Conservation (phyloP, 352 stramenopile species). For the Phytophthora citrophthora region DNA sequence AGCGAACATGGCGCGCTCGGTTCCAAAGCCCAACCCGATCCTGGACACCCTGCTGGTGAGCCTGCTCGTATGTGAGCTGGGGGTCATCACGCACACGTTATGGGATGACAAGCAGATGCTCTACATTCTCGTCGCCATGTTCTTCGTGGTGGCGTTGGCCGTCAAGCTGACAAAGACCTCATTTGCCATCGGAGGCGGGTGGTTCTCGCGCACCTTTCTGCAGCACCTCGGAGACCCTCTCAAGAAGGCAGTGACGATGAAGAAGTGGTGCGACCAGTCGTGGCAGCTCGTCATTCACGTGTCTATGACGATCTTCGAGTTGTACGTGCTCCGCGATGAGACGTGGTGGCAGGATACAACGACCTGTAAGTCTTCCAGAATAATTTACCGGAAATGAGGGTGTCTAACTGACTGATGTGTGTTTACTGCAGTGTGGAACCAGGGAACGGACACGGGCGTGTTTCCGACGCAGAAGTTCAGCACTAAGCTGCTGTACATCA, state of each 20-base stretch:
- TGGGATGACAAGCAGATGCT: slow-evolving; percentile 77
- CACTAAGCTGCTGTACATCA: slow-evolving; percentile 86
- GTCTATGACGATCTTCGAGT: slow-evolving; percentile 86
- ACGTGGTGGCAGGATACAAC: slow-evolving; percentile 89
- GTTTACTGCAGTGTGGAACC: slow-evolving; percentile 70
- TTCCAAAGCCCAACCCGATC: slow-evolving; percentile 71
- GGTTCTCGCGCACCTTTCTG: slow-evolving; percentile 82
- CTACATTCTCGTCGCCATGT: slow-evolving; percentile 61
- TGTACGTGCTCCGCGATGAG: slow-evolving; percentile 81
- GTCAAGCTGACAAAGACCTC: slow-evolving; percentile 72
- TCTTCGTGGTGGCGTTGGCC: slow-evolving; percentile 73
- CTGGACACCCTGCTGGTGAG: slow-evolving; percentile 71
- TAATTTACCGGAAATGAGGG: not conserved
- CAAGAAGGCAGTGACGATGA: slow-evolving; percentile 82
- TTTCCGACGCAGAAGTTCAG: slow-evolving; percentile 84
- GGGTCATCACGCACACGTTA: slow-evolving; percentile 65
- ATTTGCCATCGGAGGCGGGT: slow-evolving; percentile 69
- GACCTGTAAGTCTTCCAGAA: slow-evolving; percentile 48
- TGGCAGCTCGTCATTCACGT: slow-evolving; percentile 88
- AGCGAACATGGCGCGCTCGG: slow-evolving; percentile 55
- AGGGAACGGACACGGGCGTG: slow-evolving; percentile 68
- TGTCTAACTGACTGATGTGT: slow-evolving; percentile 7
- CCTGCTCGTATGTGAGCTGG: slow-evolving; percentile 68
- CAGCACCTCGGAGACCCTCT: slow-evolving; percentile 84
- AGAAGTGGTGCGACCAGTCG: slow-evolving; percentile 91